These are phyloP conservation scores for Pyricularia pennisetigena DNA, from an alignment of 2,329 filamentous ascomycete species.

Conservation along the genomic window DNA sequence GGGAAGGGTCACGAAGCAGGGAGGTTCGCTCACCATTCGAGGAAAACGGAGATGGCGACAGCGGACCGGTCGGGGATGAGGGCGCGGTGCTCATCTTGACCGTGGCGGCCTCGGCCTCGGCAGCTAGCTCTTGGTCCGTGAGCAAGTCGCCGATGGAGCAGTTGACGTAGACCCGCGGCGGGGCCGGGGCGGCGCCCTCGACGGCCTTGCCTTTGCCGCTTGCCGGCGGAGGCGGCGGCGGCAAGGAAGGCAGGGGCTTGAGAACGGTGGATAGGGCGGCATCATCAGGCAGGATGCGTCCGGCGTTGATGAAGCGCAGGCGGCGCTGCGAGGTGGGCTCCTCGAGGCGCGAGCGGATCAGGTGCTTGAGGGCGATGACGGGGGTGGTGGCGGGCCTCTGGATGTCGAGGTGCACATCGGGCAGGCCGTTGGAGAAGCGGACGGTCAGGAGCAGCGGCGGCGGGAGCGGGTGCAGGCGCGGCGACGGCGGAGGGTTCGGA, in stretches of 20 bases:
- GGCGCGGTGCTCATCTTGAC: slow-evolving; percentile 8
- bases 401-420: slow-evolving; percentile 75
- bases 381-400: slow-evolving; percentile 58
- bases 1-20: slow-evolving; percentile 7
- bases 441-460: slow-evolving; percentile 62
- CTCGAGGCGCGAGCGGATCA: slow-evolving; percentile 65
- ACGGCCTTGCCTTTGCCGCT: slow-evolving; percentile 57
- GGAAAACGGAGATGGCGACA: slow-evolving; percentile 9
- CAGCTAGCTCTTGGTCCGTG: slow-evolving; percentile 55
- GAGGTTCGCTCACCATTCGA: not conserved
- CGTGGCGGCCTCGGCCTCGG: slow-evolving; percentile 41
- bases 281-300: slow-evolving; percentile 72
- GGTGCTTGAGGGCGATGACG: slow-evolving; percentile 68
- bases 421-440: slow-evolving; percentile 78
- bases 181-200: slow-evolving; percentile 31
- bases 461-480: not conserved
- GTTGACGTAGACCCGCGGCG: slow-evolving; percentile 71
- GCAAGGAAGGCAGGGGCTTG: slow-evolving; percentile 42
- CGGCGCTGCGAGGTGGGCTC: slow-evolving; percentile 49
- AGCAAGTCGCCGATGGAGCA: slow-evolving; percentile 81
- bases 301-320: slow-evolving; percentile 82
- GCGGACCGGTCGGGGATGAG: slow-evolving; percentile 10
- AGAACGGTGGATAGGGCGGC: slow-evolving; percentile 60
- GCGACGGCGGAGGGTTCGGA: slow-evolving; percentile 3
- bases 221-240: slow-evolving; percentile 4